These are phyloP conservation scores for Coriolopsis trogii DNA, from an alignment of 1,284 basidiomycete genomes.

Conservation along the genomic window DNA sequence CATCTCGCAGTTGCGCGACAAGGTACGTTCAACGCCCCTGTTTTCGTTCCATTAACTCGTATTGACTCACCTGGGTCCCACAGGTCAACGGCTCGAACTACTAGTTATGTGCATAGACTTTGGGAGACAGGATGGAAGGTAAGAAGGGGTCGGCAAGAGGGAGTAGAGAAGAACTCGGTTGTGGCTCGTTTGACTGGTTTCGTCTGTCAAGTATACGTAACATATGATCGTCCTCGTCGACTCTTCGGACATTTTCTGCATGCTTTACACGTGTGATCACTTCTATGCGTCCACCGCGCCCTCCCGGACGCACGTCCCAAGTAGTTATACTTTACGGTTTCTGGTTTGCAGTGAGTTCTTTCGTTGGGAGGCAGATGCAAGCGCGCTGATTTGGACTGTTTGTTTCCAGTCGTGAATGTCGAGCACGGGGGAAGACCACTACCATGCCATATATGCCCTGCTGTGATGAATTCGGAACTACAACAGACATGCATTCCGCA, in stretches of 20 bases:
- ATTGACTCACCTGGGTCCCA: background rate
- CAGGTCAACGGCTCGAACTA: constrained; percentile 32
- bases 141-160: background rate
- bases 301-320: too few relatives aligned
- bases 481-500: too few relatives aligned
- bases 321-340: too few relatives aligned
- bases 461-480: too few relatives aligned
- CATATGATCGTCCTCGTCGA: constrained; percentile 17
- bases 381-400: too few relatives aligned
- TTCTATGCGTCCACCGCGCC: too few relatives aligned
- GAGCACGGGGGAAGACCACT: too few relatives aligned
- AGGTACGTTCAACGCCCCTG: constrained; percentile 47
- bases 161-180: constrained; percentile 6
- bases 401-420: too few relatives aligned
- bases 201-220: constrained; percentile 23
- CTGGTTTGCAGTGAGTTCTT: too few relatives aligned
- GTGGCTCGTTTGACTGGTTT: background rate
- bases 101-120: constrained; percentile 8
- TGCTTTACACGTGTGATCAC: too few relatives aligned
- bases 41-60: background rate
- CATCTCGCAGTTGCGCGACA: constrained; percentile 76
- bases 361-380: too few relatives aligned
- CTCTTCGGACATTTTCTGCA: background rate
- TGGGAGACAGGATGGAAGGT: background rate
- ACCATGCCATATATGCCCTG: too few relatives aligned